Evolutionary conservation across 345 rosid species (phyloP), one percentile per base, ranked within the genome.

Genomic region (Citrus medica): DNA sequence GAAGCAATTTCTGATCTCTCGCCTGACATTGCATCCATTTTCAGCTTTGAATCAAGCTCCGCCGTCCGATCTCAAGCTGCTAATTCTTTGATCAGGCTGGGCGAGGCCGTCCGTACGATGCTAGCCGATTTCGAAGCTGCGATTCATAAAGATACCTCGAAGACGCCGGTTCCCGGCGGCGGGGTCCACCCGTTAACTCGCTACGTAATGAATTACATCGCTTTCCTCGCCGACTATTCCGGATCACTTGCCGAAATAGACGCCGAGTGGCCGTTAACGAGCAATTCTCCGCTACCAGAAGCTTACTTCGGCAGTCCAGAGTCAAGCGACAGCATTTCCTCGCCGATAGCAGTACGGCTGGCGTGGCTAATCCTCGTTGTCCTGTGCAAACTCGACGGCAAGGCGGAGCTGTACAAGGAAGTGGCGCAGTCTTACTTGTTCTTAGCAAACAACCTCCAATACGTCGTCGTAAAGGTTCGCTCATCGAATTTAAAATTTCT

Each of bases 161-260:
- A 86, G 76, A 38, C 75, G 21, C 68, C 87, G 0, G 63, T 87
- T 0, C 88, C 89, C 58, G 93, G 97, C 51, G 98, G 94, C 1
- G 97, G 94, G 0, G 82, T 93, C 73, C 98, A 94, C 73, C 97
- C 97, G 2, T 85, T 93, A 2, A 91, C 93, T 0, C 92, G 95
- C 38, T 90, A 92, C 74, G 93, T 92, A 1, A 92, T 91, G 97
- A 92, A 94, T 74, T 94, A 92, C 84, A 77, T 93, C 79, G 53
- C 89, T 4, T 85, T 92, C 84, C 87, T 93, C 72, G 79, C 89
- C 28, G 97, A 93, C 58, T 94, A 92, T 90, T 67, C 73, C 67
- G 88, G 83, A 1, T 66, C 83, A 0, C 83, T 91, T 64, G 61
- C 85, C 38, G 93, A 86, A 27, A 89, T 94, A 8, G 79, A 92